A percentile compares a stretch with the other conserved stretches of the same genome.
Conservation (phyloP, 164 flowering plant genomes). For the Chimonanthus salicifolius region DNA sequence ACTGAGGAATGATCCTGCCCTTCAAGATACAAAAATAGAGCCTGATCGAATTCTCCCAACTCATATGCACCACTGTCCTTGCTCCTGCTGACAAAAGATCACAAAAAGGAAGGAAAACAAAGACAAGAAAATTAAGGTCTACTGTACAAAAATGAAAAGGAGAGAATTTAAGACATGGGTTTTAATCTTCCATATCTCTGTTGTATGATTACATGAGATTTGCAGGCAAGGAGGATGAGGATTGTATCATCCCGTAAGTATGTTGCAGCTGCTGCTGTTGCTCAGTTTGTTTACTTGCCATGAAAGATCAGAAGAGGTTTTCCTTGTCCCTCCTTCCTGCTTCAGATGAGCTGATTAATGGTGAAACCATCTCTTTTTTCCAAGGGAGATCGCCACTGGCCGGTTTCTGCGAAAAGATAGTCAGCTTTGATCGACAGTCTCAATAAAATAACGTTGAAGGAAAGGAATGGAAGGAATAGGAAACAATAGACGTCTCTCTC, state of each 20-base stretch:
- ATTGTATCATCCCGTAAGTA: slow-evolving; percentile 60
- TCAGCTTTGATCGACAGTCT: slow-evolving; percentile 21
- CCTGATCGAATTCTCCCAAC: slow-evolving; percentile 94
- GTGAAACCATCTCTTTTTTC: slow-evolving; percentile 20
- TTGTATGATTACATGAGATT: slow-evolving; percentile 53
- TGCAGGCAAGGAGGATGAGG: slow-evolving; percentile 35
- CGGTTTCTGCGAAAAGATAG: slow-evolving; percentile 16
- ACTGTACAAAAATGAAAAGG: background rate
- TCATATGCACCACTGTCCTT: slow-evolving; percentile 75
- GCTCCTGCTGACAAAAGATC: slow-evolving; percentile 29
- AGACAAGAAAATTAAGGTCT: background rate
- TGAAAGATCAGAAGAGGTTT: slow-evolving; percentile 17
- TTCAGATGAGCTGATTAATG: slow-evolving; percentile 31
- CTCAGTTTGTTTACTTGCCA: slow-evolving; percentile 33
- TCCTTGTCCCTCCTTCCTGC: slow-evolving; percentile 7
- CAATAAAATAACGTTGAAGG: slow-evolving; percentile 1
- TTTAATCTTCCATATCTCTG: background rate
- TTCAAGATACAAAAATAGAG: slow-evolving; percentile 83
- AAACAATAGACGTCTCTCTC: slow-evolving; percentile 36
- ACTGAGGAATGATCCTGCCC: slow-evolving; percentile 49
- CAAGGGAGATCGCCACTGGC: slow-evolving; percentile 13
- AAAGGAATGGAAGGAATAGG: slow-evolving; percentile 7
- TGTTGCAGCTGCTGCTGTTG: slow-evolving; percentile 22
- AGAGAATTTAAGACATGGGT: background rate
- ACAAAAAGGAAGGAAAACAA: background rate